Conservation (phyloP, 768 basidiomycete species). For the Tylopilus subfusipes region DNA sequence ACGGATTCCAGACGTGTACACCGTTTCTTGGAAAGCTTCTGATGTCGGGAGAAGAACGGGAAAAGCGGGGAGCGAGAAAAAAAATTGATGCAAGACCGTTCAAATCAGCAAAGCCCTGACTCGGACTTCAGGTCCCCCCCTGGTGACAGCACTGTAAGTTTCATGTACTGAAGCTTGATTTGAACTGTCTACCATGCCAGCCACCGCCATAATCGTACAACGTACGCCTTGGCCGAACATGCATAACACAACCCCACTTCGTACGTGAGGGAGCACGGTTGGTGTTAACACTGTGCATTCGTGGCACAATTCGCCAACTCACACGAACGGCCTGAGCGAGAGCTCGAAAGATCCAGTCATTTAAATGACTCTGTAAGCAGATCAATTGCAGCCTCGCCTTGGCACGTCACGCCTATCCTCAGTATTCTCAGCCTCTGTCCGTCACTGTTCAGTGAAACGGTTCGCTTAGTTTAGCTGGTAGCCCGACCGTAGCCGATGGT, state of each 20-base stretch:
- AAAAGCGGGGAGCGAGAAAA: background rate
- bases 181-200: too few relatives aligned
- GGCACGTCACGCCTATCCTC: background rate
- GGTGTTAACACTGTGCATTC: background rate
- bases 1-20: background rate
- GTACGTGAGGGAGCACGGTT: background rate
- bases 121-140: too few relatives aligned
- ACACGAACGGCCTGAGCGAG: background rate
- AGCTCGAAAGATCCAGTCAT: background rate
- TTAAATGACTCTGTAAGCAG: background rate
- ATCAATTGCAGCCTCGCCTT: background rate
- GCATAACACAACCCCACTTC: too few relatives aligned
- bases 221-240: too few relatives aligned
- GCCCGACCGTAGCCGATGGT: too few relatives aligned
- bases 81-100: background rate
- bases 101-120: too few relatives aligned
- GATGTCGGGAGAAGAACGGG: background rate
- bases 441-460: too few relatives aligned
- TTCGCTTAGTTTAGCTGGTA: too few relatives aligned
- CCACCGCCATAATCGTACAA: too few relatives aligned
- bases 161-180: too few relatives aligned
- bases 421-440: background rate
- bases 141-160: too few relatives aligned
- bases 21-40: background rate
- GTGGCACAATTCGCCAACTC: background rate